Percentiles rank a stretch among this genome's conserved stretches.
Evolutionary conservation across 2,329 filamentous ascomycete genomes (phyloP).

Genomic region (Truncatella angustata): DNA sequence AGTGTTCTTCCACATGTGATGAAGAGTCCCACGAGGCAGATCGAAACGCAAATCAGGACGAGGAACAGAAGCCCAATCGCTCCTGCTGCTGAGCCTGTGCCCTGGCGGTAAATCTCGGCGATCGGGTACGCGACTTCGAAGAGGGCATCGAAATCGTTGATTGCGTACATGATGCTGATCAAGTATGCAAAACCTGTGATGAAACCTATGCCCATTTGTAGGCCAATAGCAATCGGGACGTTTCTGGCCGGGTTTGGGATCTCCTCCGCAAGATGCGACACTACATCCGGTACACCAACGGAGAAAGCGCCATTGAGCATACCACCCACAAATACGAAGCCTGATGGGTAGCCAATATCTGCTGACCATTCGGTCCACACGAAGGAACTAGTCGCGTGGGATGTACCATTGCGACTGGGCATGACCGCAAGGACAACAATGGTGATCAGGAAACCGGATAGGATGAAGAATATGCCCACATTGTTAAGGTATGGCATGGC

Average conservation of each 20-base stretch:
- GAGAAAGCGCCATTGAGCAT: slow-evolving; percentile 64
- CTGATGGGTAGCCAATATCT: slow-evolving; percentile 39
- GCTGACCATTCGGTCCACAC: slow-evolving; percentile 40
- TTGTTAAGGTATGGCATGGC: slow-evolving; percentile 51
- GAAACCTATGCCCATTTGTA: slow-evolving; percentile 49
- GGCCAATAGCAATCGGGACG: slow-evolving; percentile 36
- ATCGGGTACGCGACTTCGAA: slow-evolving; percentile 42
- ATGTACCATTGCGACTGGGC: slow-evolving; percentile 30
- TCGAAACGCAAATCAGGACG: slow-evolving; percentile 27
- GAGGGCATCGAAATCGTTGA: slow-evolving; percentile 44
- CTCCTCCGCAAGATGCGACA: slow-evolving; percentile 65
- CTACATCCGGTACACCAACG: slow-evolving; percentile 64
- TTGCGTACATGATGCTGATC: slow-evolving; percentile 50
- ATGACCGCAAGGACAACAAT: slow-evolving; percentile 54
- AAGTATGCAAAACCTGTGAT: slow-evolving; percentile 47
- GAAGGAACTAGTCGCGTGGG: slow-evolving; percentile 30
- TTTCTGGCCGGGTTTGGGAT: slow-evolving; percentile 47
- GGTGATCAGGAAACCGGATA: slow-evolving; percentile 53
- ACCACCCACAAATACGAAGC: slow-evolving; percentile 35
- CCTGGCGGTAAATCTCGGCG: slow-evolving; percentile 44
- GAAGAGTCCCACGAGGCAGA: slow-evolving; percentile 31
- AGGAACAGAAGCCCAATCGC: slow-evolving; percentile 41
- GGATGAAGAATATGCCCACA: slow-evolving; percentile 50
- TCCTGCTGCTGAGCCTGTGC: slow-evolving; percentile 36
- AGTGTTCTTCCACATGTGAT: slow-evolving; percentile 33